Conservation (phyloP, 345 rosid species). For the Mallotus nudiflorus region DNA sequence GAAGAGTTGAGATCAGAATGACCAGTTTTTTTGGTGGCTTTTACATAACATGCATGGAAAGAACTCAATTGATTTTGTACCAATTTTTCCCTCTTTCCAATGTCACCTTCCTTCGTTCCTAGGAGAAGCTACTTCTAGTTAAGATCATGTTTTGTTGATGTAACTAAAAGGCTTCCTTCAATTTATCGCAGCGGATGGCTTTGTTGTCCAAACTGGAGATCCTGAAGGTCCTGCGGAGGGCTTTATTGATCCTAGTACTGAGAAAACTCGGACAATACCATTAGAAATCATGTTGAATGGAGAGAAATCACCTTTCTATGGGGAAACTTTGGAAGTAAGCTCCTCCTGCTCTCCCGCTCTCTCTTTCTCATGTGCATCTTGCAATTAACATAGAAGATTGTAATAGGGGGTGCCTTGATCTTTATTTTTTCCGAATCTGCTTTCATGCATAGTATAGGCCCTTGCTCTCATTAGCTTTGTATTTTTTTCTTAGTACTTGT, state of each 20-base stretch:
- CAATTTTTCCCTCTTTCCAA: not conserved
- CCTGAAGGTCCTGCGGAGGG: constrained; percentile 99
- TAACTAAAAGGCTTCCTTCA: constrained; percentile 1
- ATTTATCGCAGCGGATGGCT: constrained; percentile 84
- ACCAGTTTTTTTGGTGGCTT: not conserved
- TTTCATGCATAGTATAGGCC: not conserved
- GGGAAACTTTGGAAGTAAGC: constrained; percentile 76
- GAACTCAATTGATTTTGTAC: not conserved
- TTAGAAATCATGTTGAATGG: constrained; percentile 84
- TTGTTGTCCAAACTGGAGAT: constrained; percentile 98
- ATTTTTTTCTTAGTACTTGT: not conserved
- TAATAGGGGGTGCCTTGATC: not conserved
- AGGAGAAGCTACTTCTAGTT: not conserved
- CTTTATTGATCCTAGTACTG: constrained; percentile 94
- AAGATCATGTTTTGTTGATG: not conserved
- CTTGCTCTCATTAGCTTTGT: not conserved
- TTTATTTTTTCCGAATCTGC: not conserved
- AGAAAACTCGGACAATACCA: constrained; percentile 78
- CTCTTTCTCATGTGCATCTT: not conserved
- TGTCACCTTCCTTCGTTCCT: not conserved
- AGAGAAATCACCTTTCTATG: constrained; percentile 78
- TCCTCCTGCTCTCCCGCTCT: not conserved
- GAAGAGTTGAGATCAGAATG: not conserved
- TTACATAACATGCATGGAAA: not conserved
- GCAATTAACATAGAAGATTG: not conserved